A percentile compares a stretch with the other conserved stretches of the same genome.
phyloP scores from a whole-genome alignment of 2,329 filamentous ascomycete genomes.

The Diaporthe vexans region DNA sequence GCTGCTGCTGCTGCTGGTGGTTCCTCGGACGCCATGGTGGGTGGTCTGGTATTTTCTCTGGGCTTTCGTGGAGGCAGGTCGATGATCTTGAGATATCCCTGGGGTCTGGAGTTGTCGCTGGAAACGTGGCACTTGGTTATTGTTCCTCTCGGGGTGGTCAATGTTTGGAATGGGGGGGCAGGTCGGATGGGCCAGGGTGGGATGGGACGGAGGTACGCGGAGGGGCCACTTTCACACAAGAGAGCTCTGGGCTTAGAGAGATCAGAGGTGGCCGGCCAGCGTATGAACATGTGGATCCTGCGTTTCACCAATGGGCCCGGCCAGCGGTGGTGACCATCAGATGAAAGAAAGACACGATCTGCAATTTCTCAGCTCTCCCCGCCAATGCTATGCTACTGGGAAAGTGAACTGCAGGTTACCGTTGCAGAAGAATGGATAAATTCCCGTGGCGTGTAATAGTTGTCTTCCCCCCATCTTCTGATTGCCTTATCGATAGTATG shows the following conservation, averaged over 20 bases:
- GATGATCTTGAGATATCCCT: neutral
- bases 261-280: slow-evolving; percentile 32
- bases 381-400: neutral
- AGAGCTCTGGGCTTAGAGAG: slow-evolving; percentile 33
- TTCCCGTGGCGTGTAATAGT: neutral
- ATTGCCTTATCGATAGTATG: slow-evolving; percentile 30
- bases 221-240: slow-evolving; percentile 1
- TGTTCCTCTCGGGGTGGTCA: slow-evolving; percentile 15
- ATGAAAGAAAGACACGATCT: neutral
- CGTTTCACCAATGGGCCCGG: slow-evolving; percentile 22
- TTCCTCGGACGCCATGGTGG: slow-evolving; percentile 40
- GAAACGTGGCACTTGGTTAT: slow-evolving; percentile 33
- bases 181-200: slow-evolving; percentile 6
- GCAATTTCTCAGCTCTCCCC: neutral
- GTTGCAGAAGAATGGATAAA: neutral
- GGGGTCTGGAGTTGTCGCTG: neutral
- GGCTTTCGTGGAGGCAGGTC: slow-evolving; percentile 1
- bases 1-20: slow-evolving; percentile 18
- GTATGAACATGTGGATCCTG: slow-evolving; percentile 28
- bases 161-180: slow-evolving; percentile 14
- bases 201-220: slow-evolving; percentile 18
- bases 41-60: slow-evolving; percentile 1
- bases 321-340: slow-evolving; percentile 6
- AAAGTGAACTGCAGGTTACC: neutral
- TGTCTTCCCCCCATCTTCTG: neutral